Evolutionary conservation across 495 filamentous ascomycete genomes (phyloP).

Genomic region (Aspergillus nanangensis): DNA sequence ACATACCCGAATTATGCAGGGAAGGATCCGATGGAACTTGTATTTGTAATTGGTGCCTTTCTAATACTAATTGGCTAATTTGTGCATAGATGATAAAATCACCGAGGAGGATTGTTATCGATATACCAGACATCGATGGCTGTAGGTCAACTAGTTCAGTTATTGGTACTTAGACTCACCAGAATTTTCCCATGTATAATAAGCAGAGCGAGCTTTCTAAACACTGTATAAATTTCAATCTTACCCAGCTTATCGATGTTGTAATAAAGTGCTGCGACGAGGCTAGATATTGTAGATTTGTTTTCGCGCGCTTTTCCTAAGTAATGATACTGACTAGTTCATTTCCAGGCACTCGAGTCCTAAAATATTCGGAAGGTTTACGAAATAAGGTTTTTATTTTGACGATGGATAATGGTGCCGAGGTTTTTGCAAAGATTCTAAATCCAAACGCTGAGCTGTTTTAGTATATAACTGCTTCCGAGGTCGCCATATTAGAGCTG

Average conservation of each 20-base stretch:
- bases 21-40: too few species aligned
- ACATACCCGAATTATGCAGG: too few species aligned
- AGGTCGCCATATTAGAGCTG: background rate
- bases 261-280: conserved; percentile 26
- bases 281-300: conserved; percentile 26
- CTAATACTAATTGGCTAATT: too few species aligned
- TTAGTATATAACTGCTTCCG: background rate
- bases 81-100: too few species aligned
- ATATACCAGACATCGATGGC: conserved; percentile 28
- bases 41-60: too few species aligned
- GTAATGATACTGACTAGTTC: conserved; percentile 5
- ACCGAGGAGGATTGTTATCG: conserved; percentile 10
- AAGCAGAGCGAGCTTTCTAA: conserved; percentile 27
- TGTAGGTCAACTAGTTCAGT: conserved; percentile 18
- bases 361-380: conserved; percentile 30
- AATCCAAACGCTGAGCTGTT: background rate
- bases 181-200: conserved; percentile 24
- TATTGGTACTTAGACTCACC: conserved; percentile 1
- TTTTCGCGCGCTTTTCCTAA: background rate
- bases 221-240: conserved; percentile 35
- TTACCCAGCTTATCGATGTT: conserved; percentile 25
- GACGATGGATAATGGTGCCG: background rate
- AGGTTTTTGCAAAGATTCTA: background rate
- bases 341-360: conserved; percentile 28
- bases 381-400: conserved; percentile 19